phyloP scores from a whole-genome alignment of 1,284 basidiomycete genomes.

The Rhodotorula sp. region DNA sequence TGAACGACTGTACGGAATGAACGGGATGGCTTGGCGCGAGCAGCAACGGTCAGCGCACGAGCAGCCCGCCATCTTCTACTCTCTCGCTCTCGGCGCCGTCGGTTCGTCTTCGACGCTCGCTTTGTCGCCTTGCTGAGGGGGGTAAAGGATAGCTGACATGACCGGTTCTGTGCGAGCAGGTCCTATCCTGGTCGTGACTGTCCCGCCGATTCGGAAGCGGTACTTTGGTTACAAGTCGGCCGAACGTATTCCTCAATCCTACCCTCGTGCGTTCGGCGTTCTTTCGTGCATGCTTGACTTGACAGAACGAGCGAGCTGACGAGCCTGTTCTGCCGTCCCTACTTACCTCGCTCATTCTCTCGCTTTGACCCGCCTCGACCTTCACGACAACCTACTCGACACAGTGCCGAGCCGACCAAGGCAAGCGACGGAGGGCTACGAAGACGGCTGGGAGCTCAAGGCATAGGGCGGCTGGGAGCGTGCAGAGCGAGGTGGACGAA shows the following conservation, averaged over 20 bases:
- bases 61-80: conserved; percentile 87
- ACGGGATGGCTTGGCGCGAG: not conserved
- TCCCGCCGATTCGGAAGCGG: conserved; percentile 74
- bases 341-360: not conserved
- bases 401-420: conserved; percentile 43
- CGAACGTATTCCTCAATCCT: conserved; percentile 75
- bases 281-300: too few relatives aligned
- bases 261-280: conserved; percentile 68
- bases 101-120: conserved; percentile 39
- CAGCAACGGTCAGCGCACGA: conserved; percentile 84
- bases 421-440: conserved; percentile 39
- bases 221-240: conserved; percentile 68
- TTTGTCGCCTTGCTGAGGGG: too few relatives aligned
- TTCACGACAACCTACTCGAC: too few relatives aligned
- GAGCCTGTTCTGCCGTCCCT: not conserved
- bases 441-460: conserved; percentile 38
- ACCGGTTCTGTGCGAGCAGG: conserved; percentile 54
- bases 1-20: not conserved
- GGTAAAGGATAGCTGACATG: not conserved
- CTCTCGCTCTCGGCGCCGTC: conserved; percentile 65
- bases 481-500: not conserved
- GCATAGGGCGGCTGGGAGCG: conserved; percentile 2
- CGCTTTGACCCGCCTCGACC: not conserved
- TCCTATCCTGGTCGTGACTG: conserved; percentile 69
- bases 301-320: not conserved